Evolutionary conservation across 371 early-diverging fungal genomes (phyloP), one percentile per base, ranked within the genome.

Genomic region (Apophysomyces elegans): DNA sequence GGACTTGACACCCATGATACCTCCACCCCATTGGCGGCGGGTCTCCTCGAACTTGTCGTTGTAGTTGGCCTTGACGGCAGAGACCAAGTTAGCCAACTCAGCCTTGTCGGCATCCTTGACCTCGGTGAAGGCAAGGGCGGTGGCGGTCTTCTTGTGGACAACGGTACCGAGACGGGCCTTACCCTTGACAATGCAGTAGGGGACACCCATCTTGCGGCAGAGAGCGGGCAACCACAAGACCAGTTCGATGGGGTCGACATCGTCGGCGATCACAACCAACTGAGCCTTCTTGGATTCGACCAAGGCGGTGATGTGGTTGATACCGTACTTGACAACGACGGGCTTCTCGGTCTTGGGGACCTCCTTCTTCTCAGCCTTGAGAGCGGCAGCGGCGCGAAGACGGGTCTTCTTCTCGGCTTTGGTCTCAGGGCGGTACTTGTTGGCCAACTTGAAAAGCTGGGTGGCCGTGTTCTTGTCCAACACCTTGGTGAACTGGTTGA

Each of bases 121-220:
- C 50, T 97, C 98, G 65, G 94, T 93, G 79, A 99, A 84, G 65
- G 95, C 98, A 46, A 99, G 78, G 65, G 96, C 97, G 65, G 99
- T 96, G 79, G 98, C 96, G 63, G 94, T 96, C 96, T 99, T 99
- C 89, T 97, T 92, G 93, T 99, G 96, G 69, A 99, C 98, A 58
- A 99, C 90, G 59, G 93, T 91, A 77, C 99, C 99, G 73, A 99
- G 93, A 77, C 95, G 91, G 77, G 94, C 88, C 91, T 99, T 98
- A 77, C 93, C 89, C 92, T 99, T 97, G 81, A 99, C 97, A 78
- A 99, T 97, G 86, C 90, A 91, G 93, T 99, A 99, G 59, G 99
- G 98, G 86, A 99, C 90, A 73, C 97, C 97, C 99, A 99, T 98
- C 95, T 99, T 99, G 84, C 97, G 96, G 92, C 99, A 99, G 59